A percentile compares a stretch with the other conserved stretches of the same genome.
These are phyloP conservation scores for Plenodomus tracheiphilus DNA, from an alignment of 2,329 filamentous ascomycete species.

Conservation along the genomic window DNA sequence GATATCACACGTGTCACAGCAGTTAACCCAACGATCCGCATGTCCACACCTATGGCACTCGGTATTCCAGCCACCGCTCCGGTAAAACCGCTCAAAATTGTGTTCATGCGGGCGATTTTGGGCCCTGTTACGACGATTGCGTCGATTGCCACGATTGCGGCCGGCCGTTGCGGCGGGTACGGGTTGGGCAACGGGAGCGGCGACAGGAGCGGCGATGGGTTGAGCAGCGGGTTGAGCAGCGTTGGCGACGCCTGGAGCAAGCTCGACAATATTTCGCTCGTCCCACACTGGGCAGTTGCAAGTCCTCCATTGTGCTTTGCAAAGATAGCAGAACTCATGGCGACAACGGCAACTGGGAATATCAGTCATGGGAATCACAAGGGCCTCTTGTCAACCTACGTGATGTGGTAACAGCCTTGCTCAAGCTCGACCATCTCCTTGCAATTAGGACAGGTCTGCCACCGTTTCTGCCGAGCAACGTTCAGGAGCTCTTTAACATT, in stretches of 20 bases:
- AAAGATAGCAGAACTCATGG: constrained; percentile 71
- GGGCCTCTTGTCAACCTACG: constrained; percentile 4
- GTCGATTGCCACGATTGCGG: neutral
- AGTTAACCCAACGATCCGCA: constrained; percentile 4
- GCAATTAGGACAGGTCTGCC: constrained; percentile 18
- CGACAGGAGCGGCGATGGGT: neutral
- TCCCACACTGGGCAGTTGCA: constrained; percentile 11
- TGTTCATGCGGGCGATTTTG: neutral
- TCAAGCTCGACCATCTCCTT: constrained; percentile 18
- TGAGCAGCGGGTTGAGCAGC: neutral
- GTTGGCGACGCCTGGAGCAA: neutral
- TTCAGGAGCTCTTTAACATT: constrained; percentile 8
- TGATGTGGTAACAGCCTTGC: constrained; percentile 20
- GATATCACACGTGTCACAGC: constrained; percentile 2
- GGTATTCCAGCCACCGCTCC: constrained; percentile 3
- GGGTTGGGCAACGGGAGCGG: neutral
- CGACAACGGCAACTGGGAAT: constrained; percentile 52
- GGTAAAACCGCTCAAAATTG: constrained; percentile 5
- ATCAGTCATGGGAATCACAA: neutral
- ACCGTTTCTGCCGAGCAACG: constrained; percentile 12
- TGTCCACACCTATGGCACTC: constrained; percentile 1
- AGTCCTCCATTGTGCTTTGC: constrained; percentile 51
- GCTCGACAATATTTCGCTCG: constrained; percentile 8
- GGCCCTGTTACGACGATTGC: neutral
- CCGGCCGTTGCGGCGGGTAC: too few relatives aligned